Conservation (phyloP, 192 early-diverging fungal genomes). For the Podila epigama region DNA sequence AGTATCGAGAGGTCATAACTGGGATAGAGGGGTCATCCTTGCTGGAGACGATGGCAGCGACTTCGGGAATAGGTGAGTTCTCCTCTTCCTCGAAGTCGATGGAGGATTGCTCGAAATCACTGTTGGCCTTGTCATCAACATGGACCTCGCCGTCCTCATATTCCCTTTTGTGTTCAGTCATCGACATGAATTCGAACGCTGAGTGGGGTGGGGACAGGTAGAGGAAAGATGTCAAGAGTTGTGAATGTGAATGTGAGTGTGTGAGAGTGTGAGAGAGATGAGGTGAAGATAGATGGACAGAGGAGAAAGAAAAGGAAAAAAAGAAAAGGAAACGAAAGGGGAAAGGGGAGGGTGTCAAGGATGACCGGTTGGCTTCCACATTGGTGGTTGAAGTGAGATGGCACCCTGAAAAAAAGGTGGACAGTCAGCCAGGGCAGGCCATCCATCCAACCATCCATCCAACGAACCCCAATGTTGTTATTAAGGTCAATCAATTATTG, state of each 20-base stretch:
- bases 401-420: too few species aligned
- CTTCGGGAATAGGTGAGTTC: conserved; percentile 9
- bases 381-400: too few species aligned
- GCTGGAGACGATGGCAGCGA: conserved; percentile 12
- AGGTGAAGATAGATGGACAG: background rate
- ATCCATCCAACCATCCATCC: too few species aligned
- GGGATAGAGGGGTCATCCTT: conserved; percentile 48
- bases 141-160: background rate
- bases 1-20: conserved; percentile 52
- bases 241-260: too few species aligned
- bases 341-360: background rate
- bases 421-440: too few species aligned
- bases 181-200: too few species aligned
- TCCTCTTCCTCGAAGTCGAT: conserved; percentile 6
- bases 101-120: conserved; percentile 3
- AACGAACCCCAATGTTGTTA: too few species aligned
- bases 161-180: background rate
- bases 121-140: background rate
- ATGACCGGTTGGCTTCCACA: too few species aligned
- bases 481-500: too few species aligned
- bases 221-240: too few species aligned
- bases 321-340: background rate
- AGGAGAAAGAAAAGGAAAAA: background rate
- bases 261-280: background rate
- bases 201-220: too few species aligned